Evolutionary conservation across 164 flowering plant species (phyloP).

Genomic region (Chimonanthus salicifolius): DNA sequence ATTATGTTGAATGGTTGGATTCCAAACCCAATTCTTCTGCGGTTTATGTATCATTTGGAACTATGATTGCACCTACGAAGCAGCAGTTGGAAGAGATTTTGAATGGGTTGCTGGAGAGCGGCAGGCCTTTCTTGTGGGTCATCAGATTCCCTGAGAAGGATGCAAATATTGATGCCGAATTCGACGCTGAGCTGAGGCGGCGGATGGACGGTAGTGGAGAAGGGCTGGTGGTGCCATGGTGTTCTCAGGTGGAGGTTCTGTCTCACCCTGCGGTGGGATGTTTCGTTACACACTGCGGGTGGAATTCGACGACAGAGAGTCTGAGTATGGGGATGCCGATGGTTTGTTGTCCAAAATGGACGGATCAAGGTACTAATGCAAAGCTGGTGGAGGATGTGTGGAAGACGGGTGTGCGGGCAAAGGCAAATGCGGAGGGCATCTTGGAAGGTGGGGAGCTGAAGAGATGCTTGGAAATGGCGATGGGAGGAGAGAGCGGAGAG

Average conservation of each 20-base stretch:
- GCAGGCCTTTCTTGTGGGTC: slow-evolving; percentile 38
- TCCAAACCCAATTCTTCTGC: slow-evolving; percentile 4
- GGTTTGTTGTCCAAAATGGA: slow-evolving; percentile 43
- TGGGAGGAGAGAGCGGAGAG: slow-evolving; percentile 26
- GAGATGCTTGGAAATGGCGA: slow-evolving; percentile 44
- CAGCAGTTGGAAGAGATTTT: slow-evolving; percentile 23
- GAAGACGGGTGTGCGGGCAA: slow-evolving; percentile 40
- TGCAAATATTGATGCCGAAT: background rate
- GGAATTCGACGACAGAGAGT: slow-evolving; percentile 62
- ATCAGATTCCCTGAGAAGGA: slow-evolving; percentile 1
- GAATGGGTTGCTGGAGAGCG: slow-evolving; percentile 14
- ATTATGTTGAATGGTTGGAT: slow-evolving; percentile 10
- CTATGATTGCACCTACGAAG: background rate
- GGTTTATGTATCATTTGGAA: slow-evolving; percentile 15
- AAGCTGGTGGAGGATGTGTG: slow-evolving; percentile 51
- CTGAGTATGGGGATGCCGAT: slow-evolving; percentile 45
- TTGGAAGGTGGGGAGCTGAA: slow-evolving; percentile 39
- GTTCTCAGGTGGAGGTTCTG: slow-evolving; percentile 45
- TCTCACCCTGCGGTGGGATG: slow-evolving; percentile 46
- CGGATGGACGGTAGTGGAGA: background rate
- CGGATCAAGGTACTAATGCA: slow-evolving; percentile 54
- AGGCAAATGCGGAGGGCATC: slow-evolving; percentile 19
- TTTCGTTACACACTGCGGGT: slow-evolving; percentile 62
- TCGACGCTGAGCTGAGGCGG: background rate
- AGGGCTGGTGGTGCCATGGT: slow-evolving; percentile 43